Percentiles rank a stretch among this genome's conserved stretches.
Conservation (phyloP, 495 filamentous ascomycete species). For the Penicillium crystallinum region DNA sequence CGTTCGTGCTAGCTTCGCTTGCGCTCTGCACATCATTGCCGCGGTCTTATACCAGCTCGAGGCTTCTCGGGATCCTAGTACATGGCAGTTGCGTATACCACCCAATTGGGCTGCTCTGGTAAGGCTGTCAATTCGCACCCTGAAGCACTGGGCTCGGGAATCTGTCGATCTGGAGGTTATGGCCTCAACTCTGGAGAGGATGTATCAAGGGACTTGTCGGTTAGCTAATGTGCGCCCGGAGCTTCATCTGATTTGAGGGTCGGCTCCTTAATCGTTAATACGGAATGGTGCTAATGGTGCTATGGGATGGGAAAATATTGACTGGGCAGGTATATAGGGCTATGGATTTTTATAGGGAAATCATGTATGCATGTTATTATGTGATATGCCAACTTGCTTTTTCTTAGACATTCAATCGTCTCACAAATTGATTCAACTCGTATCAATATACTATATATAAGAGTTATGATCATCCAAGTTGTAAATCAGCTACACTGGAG, state of each 20-base stretch:
- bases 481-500: background rate
- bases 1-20: conserved; percentile 15
- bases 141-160: conserved; percentile 17
- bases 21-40: conserved; percentile 18
- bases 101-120: conserved; percentile 19
- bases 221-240: conserved; percentile 14
- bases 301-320: background rate
- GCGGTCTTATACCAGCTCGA: conserved; percentile 15
- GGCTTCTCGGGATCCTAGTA: background rate
- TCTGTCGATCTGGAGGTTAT: conserved; percentile 24
- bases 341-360: background rate
- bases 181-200: conserved; percentile 18
- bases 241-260: conserved; percentile 2
- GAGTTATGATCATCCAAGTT: too few relatives aligned
- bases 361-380: background rate
- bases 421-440: too few relatives aligned
- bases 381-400: background rate
- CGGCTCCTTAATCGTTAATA: background rate
- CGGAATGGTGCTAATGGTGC: background rate
- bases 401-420: background rate
- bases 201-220: conserved; percentile 24
- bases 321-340: background rate
- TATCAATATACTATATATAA: too few relatives aligned
- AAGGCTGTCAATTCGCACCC: conserved; percentile 16
- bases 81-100: conserved; percentile 13